A percentile compares a stretch with the other conserved stretches of the same genome.
These are phyloP conservation scores for Aspergillaceae sp. DNA, from an alignment of 2,329 filamentous ascomycete species.

Conservation along the genomic window DNA sequence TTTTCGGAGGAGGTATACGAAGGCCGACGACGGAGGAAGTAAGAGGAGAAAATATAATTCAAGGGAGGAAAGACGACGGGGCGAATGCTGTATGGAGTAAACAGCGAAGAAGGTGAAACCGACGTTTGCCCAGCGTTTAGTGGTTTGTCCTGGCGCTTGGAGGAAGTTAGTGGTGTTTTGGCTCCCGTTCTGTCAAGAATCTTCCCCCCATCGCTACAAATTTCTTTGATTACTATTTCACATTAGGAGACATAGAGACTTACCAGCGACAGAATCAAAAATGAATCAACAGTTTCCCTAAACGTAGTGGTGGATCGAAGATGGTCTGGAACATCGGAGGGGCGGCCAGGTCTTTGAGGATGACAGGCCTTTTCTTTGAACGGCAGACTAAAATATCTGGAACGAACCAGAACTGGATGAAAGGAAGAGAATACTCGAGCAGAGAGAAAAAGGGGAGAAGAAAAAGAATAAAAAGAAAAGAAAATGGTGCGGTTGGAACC, in stretches of 20 bases:
- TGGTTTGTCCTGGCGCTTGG: background rate
- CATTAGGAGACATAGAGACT: too few relatives aligned
- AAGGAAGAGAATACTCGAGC: background rate
- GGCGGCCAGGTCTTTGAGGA: background rate
- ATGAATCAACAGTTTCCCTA: too few relatives aligned
- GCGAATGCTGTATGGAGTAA: background rate
- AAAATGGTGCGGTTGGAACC: too few relatives aligned
- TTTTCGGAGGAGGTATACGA: background rate
- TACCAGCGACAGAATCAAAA: too few relatives aligned
- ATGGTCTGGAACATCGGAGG: background rate
- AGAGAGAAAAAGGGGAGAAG: background rate
- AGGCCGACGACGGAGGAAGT: background rate
- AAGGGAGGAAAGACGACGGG: background rate
- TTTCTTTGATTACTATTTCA: too few relatives aligned
- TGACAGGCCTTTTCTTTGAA: background rate
- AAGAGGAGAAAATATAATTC: background rate
- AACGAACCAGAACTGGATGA: background rate
- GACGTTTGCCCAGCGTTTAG: constrained; percentile 22
- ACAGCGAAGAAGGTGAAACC: constrained; percentile 7
- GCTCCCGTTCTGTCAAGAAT: too few relatives aligned
- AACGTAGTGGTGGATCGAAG: background rate
- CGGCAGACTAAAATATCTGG: background rate
- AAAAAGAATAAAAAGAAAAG: background rate
- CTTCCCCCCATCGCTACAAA: too few relatives aligned
- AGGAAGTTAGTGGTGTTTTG: too few relatives aligned